Base-by-base conservation (phyloP, 73 alveolate species). In the Durusdinium trenchii region DNA sequence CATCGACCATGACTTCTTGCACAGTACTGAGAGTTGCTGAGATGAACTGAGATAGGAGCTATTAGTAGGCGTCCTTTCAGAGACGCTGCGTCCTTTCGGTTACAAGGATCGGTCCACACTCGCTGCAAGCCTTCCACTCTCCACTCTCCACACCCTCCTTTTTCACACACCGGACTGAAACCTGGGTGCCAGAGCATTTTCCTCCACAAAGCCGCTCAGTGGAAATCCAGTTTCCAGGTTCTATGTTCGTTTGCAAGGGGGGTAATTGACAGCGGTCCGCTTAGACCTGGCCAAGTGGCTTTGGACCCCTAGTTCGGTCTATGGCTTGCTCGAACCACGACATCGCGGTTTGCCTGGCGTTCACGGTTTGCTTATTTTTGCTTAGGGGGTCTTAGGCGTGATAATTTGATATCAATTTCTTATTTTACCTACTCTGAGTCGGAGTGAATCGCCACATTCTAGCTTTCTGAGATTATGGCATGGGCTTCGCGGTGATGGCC, bases 401-500 rank as follows among this genome's bases (percentile, higher is more conserved):
- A 42, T 47, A 45, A 14, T 5, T 9, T 45, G 60, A 5, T 36
- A 43, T 28, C 79, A 64, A 64, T 26, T 64, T 10, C n/a, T 28
- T 10, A 16, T 35, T 54, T 20, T 54, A 9, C 64, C 64, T 9
- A 20, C 64, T 20, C n/a, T 64, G 79, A 6, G n/a, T 16, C 38
- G 79, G 28, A 9, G 38, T 35, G 42, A 18, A 57, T 57, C 69
- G 69, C 23, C 69, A 57, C 69, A 57, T 57, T 23, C 69, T 57
- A 57, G 14, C 18, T 32, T 0, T 73, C 51, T 7, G n/a, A 23
- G 50, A 83, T 9, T 83, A 83, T 51, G 94, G 94, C 75, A 83
- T 83, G 94, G 94, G 75, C 51, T 47, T 51, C 51, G 94, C 94
- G 90, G 90, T 91, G 89, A 60, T 91, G 51, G 97, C 97, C 51